These are phyloP conservation scores for Chlamydomonas sp. DNA, from an alignment of 139 green algal genomes.

Conservation along the genomic window DNA sequence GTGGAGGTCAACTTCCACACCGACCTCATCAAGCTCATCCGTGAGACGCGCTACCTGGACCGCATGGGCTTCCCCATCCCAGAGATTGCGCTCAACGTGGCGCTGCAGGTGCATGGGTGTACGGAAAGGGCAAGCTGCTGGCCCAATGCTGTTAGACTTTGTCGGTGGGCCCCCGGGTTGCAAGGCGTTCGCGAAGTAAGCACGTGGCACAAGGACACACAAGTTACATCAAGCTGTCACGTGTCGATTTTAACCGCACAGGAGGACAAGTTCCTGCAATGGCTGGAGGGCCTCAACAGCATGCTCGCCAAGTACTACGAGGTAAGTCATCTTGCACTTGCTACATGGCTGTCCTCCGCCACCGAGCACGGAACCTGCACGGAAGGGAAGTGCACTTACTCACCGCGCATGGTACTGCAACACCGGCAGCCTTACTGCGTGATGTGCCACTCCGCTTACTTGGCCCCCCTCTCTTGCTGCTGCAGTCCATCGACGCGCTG, in stretches of 20 bases:
- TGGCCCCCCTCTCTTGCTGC: background rate
- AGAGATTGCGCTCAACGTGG: slow-evolving; percentile 84
- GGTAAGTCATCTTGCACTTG: slow-evolving; percentile 16
- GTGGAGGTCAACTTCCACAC: slow-evolving; percentile 85
- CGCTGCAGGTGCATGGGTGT: slow-evolving; percentile 65
- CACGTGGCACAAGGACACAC: background rate
- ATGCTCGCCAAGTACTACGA: slow-evolving; percentile 85
- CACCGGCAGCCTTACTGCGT: no score
- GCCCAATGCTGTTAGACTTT: no score
- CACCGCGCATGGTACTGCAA: no score
- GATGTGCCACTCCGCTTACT: background rate
- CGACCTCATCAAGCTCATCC: slow-evolving; percentile 78
- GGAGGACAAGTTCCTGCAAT: slow-evolving; percentile 79
- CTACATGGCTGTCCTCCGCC: background rate
- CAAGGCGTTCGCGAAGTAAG: background rate
- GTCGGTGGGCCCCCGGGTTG: background rate
- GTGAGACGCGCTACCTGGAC: slow-evolving; percentile 90
- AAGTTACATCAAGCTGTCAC: background rate
- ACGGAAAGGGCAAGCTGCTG: background rate
- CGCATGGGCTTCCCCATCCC: slow-evolving; percentile 89
- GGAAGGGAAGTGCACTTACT: no score
- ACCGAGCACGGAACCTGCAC: no score
- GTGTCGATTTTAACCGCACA: slow-evolving; percentile 21
- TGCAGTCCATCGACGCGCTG: slow-evolving; percentile 66
- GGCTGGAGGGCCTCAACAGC: slow-evolving; percentile 74